phyloP scores from a whole-genome alignment of 805 yeast genomes.

The Candida incommunis region DNA sequence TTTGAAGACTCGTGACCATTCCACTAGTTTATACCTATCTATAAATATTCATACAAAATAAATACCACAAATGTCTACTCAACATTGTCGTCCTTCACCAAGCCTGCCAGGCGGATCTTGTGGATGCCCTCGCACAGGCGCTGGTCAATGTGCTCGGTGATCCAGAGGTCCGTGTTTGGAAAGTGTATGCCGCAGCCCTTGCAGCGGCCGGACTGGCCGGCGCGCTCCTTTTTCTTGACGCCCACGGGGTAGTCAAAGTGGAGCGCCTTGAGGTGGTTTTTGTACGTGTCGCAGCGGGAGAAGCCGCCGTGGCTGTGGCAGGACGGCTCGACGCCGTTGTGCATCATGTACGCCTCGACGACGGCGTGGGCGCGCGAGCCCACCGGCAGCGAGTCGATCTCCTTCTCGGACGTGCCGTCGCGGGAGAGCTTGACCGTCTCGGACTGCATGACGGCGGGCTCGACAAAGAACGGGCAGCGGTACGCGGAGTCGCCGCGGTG shows the following conservation, averaged over 20 bases:
- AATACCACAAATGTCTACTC: not conserved
- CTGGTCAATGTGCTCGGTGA: constrained; percentile 52
- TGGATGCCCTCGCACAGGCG: constrained; percentile 14
- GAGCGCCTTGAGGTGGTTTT: constrained; percentile 78
- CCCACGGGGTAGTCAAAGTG: constrained; percentile 66
- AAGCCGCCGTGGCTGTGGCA: constrained; percentile 82
- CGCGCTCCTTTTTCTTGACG: constrained; percentile 64
- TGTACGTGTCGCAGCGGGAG: constrained; percentile 81
- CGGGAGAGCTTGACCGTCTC: not conserved
- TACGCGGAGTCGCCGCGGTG: constrained; percentile 72
- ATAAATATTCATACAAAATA: no score
- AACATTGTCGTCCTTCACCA: not conserved
- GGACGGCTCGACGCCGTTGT: constrained; percentile 1
- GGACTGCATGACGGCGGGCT: constrained; percentile 1
- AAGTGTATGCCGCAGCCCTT: constrained; percentile 59
- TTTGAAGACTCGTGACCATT: constrained; percentile 13
- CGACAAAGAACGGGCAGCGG: constrained; percentile 59
- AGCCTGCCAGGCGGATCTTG: constrained; percentile 2
- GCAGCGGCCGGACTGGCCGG: constrained; percentile 57
- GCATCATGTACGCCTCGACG: not conserved
- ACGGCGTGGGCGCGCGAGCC: not conserved
- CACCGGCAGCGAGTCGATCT: not conserved
- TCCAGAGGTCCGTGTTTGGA: constrained; percentile 66
- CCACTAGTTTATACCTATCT: no score
- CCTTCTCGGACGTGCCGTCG: not conserved